Base-by-base conservation (phyloP, 1,284 basidiomycete genomes). In the Leccinum variabile region DNA sequence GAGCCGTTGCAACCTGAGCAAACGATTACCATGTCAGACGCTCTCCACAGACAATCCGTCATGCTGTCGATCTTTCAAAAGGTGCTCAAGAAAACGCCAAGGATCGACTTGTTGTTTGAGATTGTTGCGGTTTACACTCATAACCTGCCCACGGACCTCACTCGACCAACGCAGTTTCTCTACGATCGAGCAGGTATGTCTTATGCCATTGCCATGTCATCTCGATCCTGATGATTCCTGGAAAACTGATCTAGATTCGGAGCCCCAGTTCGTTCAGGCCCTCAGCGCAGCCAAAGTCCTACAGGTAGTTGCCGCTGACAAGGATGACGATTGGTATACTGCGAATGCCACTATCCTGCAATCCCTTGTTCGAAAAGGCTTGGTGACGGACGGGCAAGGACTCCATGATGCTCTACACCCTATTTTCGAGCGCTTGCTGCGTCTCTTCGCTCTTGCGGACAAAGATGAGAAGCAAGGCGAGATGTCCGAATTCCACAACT, bases 51-150 rank as follows among this genome's bases (percentile, higher is more conserved):
- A 67, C 90, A 93, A 65, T 80, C 82, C 18, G 77, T 92, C 59
- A 84, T 94, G 68, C 78, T 94, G 53, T 82, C 86, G 30, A 88
- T 97, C 68, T 94, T 96, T 77, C 88, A 87, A 70, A 85, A 86
- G 66, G 86, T 87, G 0, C 76, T 91, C 59, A 81, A 91, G 68
- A 81, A 86, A 59, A 80, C 80, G 33, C 86, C 88, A 46, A 89
- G 93, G 54, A 86, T 97, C 59, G 94, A 98, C 69, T 80, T 98
- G 3, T 80, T 98, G 44, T 95, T 98, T 74, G 94, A 97, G 61
- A 80, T 98, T 49, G 87, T 94, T 56, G 87, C 90, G 39, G 81
- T 95, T 49, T 98, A 92, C 79, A 89, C 91, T 35, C 89, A 91
- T 66, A 86, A 89, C 64, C 83, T 92, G 13, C 88, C 92, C 3